These are phyloP conservation scores for Pseudocercospora crystallina DNA, from an alignment of 2,329 filamentous ascomycete genomes.

Conservation along the genomic window DNA sequence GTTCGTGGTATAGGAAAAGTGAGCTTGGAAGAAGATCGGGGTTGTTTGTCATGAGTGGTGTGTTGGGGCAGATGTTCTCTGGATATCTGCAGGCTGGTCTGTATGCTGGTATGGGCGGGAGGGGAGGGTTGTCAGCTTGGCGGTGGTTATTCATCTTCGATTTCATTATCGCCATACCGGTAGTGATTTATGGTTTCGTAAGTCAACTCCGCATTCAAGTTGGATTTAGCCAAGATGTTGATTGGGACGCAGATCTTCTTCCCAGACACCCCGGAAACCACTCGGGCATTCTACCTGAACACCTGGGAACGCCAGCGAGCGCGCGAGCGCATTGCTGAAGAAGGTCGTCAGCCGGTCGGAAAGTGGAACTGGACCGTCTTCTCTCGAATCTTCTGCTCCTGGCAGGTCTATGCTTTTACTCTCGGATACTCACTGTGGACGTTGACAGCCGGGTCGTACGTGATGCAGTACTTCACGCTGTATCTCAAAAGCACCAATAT, in stretches of 20 bases:
- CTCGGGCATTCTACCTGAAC: background rate
- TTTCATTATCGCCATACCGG: slow-evolving; percentile 3
- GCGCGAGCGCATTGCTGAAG: background rate
- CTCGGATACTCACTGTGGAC: slow-evolving; percentile 1
- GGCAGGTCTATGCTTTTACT: slow-evolving; percentile 8
- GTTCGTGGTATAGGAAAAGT: slow-evolving; percentile 4
- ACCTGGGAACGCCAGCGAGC: slow-evolving; percentile 6
- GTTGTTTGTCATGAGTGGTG: background rate
- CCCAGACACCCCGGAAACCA: slow-evolving; percentile 2
- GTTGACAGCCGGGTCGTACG: slow-evolving; percentile 1
- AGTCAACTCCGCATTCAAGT: background rate
- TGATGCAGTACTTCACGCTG: slow-evolving; percentile 11
- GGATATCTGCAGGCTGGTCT: slow-evolving; percentile 6
- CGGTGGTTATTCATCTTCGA: slow-evolving; percentile 11
- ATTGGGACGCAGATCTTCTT: background rate
- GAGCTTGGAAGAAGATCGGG: slow-evolving; percentile 2
- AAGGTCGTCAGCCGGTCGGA: background rate
- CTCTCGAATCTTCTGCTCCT: slow-evolving; percentile 5
- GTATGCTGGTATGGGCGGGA: slow-evolving; percentile 5
- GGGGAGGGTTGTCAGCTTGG: slow-evolving; percentile 5
- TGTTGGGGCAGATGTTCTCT: slow-evolving; percentile 4
- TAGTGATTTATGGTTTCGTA: slow-evolving; percentile 4
- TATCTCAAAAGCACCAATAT: slow-evolving; percentile 10
- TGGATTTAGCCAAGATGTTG: background rate
- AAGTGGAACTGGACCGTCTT: slow-evolving; percentile 1